Evolutionary conservation across 257 asterid species (phyloP).

Genomic region (Solanum chaucha): DNA sequence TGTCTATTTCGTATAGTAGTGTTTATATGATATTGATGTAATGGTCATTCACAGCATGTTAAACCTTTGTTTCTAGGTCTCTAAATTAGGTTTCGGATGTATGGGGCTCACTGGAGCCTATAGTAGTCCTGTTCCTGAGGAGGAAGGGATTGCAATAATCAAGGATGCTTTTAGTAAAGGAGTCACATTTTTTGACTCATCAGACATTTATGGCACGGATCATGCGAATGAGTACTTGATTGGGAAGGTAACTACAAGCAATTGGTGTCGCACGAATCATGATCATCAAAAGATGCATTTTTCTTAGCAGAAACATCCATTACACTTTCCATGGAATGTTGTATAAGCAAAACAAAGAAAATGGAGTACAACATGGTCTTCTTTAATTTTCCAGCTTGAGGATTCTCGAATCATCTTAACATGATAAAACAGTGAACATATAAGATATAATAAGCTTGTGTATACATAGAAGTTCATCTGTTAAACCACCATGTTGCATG

Average conservation of each 20-base stretch:
- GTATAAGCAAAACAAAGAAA: not conserved
- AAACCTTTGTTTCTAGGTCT: conserved; percentile 22
- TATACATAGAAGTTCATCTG: not conserved
- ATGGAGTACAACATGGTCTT: not conserved
- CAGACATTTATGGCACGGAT: conserved; percentile 35
- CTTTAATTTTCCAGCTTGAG: not conserved
- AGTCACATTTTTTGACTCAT: conserved; percentile 35
- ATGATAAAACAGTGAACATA: not conserved
- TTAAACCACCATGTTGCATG: no score
- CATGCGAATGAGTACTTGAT: conserved; percentile 24
- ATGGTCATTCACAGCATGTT: not conserved
- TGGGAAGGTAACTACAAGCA: not conserved
- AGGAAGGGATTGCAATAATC: conserved; percentile 35
- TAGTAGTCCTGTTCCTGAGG: conserved; percentile 35
- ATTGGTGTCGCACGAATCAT: not conserved
- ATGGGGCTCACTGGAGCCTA: conserved; percentile 52
- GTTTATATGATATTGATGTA: not conserved
- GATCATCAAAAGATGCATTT: not conserved
- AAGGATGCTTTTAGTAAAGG: conserved; percentile 41
- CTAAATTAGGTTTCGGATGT: conserved; percentile 50
- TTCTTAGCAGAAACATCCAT: not conserved
- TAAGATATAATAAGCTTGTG: not conserved
- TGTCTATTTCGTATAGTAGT: not conserved
- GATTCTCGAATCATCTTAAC: not conserved
- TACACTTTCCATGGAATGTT: not conserved